Evolutionary conservation across 345 rosid genomes (phyloP), one percentile per base, ranked within the genome.

Genomic region (Acer campestre): DNA sequence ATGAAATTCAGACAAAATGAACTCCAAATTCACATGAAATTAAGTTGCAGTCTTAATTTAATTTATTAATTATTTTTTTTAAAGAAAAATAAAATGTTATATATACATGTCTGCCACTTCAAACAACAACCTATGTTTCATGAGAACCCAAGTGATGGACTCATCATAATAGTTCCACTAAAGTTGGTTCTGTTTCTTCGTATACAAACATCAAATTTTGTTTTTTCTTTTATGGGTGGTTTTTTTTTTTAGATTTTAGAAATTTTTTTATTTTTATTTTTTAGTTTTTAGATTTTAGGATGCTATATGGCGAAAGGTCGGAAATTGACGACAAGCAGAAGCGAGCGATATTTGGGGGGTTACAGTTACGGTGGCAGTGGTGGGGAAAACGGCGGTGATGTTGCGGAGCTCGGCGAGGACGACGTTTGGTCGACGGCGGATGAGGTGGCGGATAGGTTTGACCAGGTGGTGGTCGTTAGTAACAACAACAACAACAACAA

Each of bases 391-490:
- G 82, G 68, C 22, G 38, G 22, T 9, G 86, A 79, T 7, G 76
- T 42, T 13, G 48, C 89, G 22, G 99, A 95, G 78, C 88, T 92
- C 38, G 86, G 86, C 1, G 99, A 95, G 79, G 98, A 91, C 4
- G 99, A 93, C 38, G 86, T 95, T 4, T 93, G 99, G 99, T 87
- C 93, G n/a, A 82, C 84, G 79, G 92, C 81, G 17, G 91, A 85
- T 17, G 85, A 55, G 74, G 78, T 70, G n/a, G 86, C 61, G 1
- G 85, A 82, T 40, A 75, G 74, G 53, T 74, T 51, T 18, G 84
- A 82, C 38, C 67, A 64, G 8, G 62, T 49, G 14, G 44, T 35
- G 0, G 49, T 48, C 0, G 42, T 46, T 12, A 22, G 17, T 4
- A 75, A 35, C 38, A 35, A 31, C 35, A 31, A 42, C 56, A 51